phyloP scores from a whole-genome alignment of 768 basidiomycete genomes.

The Lenzites betulinus region DNA sequence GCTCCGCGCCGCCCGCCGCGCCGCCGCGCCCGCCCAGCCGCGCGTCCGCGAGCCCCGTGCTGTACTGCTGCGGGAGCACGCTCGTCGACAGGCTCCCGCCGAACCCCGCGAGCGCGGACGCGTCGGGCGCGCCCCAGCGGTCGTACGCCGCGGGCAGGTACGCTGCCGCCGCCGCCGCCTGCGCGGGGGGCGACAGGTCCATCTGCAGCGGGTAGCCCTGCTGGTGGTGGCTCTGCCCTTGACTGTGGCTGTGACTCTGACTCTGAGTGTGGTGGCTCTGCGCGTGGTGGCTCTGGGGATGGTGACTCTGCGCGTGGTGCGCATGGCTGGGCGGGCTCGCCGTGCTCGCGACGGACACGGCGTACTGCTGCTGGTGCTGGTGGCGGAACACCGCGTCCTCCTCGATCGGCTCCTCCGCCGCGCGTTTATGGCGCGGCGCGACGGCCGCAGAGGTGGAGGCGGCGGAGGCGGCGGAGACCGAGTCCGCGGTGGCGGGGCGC shows the following conservation, averaged over 20 bases:
- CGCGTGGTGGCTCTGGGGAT: background rate
- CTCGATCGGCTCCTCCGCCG: slow-evolving; percentile 49
- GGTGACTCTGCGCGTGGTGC: slow-evolving; percentile 6
- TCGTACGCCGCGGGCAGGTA: slow-evolving; percentile 44
- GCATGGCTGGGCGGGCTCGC: no score
- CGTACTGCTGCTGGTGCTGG: slow-evolving; percentile 9
- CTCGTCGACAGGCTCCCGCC: slow-evolving; percentile 63
- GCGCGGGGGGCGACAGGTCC: slow-evolving; percentile 12
- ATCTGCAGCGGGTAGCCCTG: slow-evolving; percentile 21
- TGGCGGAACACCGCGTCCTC: slow-evolving; percentile 27
- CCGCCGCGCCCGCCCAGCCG: slow-evolving; percentile 22
- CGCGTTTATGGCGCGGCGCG: slow-evolving; percentile 55
- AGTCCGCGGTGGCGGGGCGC: slow-evolving; percentile 8
- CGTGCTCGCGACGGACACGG: slow-evolving; percentile 16
- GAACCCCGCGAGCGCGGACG: slow-evolving; percentile 33
- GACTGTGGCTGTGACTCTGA: slow-evolving; percentile 10
- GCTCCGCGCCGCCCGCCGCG: slow-evolving; percentile 11
- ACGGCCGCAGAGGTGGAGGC: slow-evolving; percentile 13
- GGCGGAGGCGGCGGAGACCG: no score
- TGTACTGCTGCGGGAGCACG: slow-evolving; percentile 74
- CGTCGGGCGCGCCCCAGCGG: slow-evolving; percentile 46
- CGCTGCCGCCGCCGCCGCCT: slow-evolving; percentile 21
- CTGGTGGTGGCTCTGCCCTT: background rate
- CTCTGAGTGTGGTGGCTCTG: slow-evolving; percentile 1
- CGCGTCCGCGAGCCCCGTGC: slow-evolving; percentile 67